Conservation (phyloP, 2,329 filamentous ascomycete species). For the Fragosphaeria purpurea region DNA sequence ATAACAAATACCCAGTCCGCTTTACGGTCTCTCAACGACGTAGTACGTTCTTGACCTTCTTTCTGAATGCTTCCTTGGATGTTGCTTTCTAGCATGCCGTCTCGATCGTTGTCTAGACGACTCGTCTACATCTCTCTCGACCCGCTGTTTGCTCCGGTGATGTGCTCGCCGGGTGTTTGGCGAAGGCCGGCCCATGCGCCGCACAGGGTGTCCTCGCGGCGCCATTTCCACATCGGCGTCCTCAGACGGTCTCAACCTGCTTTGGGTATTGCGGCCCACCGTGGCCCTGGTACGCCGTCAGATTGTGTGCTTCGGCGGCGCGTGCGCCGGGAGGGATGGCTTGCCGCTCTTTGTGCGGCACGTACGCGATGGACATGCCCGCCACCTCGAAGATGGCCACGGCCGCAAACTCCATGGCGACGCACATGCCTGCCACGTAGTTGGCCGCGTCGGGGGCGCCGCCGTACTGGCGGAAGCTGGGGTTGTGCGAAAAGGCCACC, state of each 20-base stretch:
- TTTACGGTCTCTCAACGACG: too few relatives aligned
- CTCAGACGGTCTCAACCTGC: not conserved
- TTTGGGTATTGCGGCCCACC: not conserved
- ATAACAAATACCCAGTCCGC: too few relatives aligned
- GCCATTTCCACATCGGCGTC: too few relatives aligned
- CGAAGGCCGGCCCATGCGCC: too few relatives aligned
- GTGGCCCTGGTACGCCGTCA: not conserved
- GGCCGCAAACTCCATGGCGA: slow-evolving; percentile 40
- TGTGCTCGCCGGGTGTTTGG: too few relatives aligned
- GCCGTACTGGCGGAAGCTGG: slow-evolving; percentile 31
- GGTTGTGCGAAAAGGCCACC: slow-evolving; percentile 28
- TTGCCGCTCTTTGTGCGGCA: not conserved
- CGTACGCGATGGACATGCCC: slow-evolving; percentile 27
- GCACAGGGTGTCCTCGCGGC: too few relatives aligned
- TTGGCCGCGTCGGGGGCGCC: slow-evolving; percentile 27
- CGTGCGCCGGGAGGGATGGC: not conserved
- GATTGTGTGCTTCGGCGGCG: not conserved
- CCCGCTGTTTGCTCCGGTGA: too few relatives aligned
- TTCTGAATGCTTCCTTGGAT: not conserved
- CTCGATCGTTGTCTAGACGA: too few relatives aligned
- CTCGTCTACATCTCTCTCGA: too few relatives aligned
- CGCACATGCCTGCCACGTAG: slow-evolving; percentile 32
- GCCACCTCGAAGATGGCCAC: slow-evolving; percentile 30
- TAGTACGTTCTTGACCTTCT: too few relatives aligned
- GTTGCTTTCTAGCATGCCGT: too few relatives aligned